Conservation (phyloP, 2,329 filamentous ascomycete species). For the Gyromitra esculenta region DNA sequence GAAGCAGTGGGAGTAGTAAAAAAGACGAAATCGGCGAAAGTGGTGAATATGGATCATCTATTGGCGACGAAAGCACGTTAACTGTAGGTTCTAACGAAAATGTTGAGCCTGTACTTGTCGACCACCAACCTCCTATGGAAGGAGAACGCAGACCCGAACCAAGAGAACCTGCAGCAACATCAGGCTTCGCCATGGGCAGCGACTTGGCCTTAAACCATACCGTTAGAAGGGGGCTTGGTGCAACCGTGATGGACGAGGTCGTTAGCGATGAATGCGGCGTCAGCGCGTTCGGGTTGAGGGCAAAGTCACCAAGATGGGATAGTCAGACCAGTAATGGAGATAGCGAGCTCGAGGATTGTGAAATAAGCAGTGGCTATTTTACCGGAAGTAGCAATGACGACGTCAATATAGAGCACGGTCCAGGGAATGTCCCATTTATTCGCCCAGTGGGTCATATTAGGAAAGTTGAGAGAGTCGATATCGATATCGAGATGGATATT, state of each 20-base stretch:
- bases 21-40: not conserved
- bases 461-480: not conserved
- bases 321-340: conserved; percentile 36
- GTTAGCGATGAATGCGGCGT: conserved; percentile 15
- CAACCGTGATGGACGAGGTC: conserved; percentile 3
- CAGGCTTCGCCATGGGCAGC: conserved; percentile 14
- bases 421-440: not conserved
- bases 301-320: conserved; percentile 35
- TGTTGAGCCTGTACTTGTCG: not conserved
- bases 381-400: conserved; percentile 21
- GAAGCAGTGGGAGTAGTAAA: conserved; percentile 1
- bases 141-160: not conserved
- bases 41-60: conserved; percentile 15
- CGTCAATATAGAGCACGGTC: not conserved
- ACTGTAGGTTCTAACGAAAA: conserved; percentile 2
- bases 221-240: not conserved
- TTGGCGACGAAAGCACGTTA: conserved; percentile 35
- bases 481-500: not conserved
- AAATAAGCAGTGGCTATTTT: conserved; percentile 32
- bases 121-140: not conserved
- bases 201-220: conserved; percentile 12
- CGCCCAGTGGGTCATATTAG: not conserved
- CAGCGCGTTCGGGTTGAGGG: conserved; percentile 32
- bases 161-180: not conserved
- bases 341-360: conserved; percentile 12